Evolutionary conservation across 495 filamentous ascomycete genomes (phyloP), one percentile per base, ranked within the genome.

Genomic region (Aeminium ludgeri): DNA sequence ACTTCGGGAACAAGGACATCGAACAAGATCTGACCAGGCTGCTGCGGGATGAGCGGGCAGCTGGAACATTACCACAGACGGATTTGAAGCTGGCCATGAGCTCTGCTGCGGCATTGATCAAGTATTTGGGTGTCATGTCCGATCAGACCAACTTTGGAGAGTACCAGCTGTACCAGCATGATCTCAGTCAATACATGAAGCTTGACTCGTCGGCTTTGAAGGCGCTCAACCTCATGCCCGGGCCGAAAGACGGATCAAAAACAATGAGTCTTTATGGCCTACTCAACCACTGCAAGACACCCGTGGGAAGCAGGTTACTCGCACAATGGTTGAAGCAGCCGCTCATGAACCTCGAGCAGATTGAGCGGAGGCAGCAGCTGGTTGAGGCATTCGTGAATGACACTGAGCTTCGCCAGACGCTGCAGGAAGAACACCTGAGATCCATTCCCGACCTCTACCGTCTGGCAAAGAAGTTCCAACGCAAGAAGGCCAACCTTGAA

Each of bases 251-350:
- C 52, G 91, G 89, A 13, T 71, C 85, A 16, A 95, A 94, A 65
- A 93, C 70, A n/a, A 99, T 96, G 91, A 94, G 82, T 53, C 51
- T 99, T 44, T 96, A 81, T 50, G 89, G 89, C 1, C 58, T 99
- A 27, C 65, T 99, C 38, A 96, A 99, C 54, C 91, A 96, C 54
- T 99, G 89, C 68, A 99, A 92, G 60, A 99, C 89, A 4, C 80
- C 91, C 1, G 74, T 91, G 18, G 89, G 89, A 4, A 92, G 85
- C 52, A 72, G 91, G 34, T 56, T 99, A 48, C 64, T 99, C 11
- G 78, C 86, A 2, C 89, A 99, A 60, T 99, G 89, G 89, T 65
- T 99, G 20, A 99, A 96, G 64, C 89, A 99, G 60, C 89, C 89
- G 0, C 60, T 99, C 19, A 99, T 99, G 91, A 82, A 74, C 59